A percentile compares a stretch with the other conserved stretches of the same genome.
Evolutionary conservation across 2,329 filamentous ascomycete species (phyloP).

Genomic region (Alternaria alternata): DNA sequence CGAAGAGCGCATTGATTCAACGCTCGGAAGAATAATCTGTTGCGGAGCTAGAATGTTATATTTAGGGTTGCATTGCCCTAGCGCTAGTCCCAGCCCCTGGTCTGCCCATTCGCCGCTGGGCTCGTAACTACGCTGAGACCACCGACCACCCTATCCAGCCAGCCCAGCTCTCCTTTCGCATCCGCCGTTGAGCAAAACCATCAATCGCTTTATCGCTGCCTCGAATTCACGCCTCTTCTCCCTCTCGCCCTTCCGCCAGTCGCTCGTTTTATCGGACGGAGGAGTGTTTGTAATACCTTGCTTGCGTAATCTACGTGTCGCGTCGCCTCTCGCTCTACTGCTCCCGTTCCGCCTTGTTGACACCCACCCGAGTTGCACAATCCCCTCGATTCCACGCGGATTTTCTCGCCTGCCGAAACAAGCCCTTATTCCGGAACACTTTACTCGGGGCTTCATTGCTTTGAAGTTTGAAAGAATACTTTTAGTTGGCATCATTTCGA

Average conservation of each 20-base stretch:
- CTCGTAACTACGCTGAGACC: constrained; percentile 12
- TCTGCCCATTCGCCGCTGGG: constrained; percentile 5
- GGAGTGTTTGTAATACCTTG: constrained; percentile 20
- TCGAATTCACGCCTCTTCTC: constrained; percentile 4
- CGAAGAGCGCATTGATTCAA: constrained; percentile 6
- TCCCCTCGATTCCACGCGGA: constrained; percentile 22
- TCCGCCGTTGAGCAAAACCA: constrained; percentile 8
- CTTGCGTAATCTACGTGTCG: constrained; percentile 28
- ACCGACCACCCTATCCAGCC: constrained; percentile 1
- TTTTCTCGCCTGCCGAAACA: constrained; percentile 22
- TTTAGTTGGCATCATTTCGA: constrained; percentile 1
- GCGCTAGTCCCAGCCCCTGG: constrained; percentile 12
- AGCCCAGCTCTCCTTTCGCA: constrained; percentile 14
- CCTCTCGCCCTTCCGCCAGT: constrained; percentile 40
- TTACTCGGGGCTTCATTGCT: not conserved
- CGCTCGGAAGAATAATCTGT: constrained; percentile 8
- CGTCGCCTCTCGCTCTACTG: constrained; percentile 29
- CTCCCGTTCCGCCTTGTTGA: constrained; percentile 26
- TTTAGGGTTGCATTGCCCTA: constrained; percentile 14
- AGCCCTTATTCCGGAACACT: constrained; percentile 11
- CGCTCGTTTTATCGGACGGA: constrained; percentile 46
- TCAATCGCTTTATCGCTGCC: constrained; percentile 27
- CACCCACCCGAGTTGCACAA: constrained; percentile 23
- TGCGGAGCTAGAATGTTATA: constrained; percentile 20
- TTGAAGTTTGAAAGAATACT: not conserved